Conservation (phyloP, 2,329 filamentous ascomycete species). For the Orbilia quercus region DNA sequence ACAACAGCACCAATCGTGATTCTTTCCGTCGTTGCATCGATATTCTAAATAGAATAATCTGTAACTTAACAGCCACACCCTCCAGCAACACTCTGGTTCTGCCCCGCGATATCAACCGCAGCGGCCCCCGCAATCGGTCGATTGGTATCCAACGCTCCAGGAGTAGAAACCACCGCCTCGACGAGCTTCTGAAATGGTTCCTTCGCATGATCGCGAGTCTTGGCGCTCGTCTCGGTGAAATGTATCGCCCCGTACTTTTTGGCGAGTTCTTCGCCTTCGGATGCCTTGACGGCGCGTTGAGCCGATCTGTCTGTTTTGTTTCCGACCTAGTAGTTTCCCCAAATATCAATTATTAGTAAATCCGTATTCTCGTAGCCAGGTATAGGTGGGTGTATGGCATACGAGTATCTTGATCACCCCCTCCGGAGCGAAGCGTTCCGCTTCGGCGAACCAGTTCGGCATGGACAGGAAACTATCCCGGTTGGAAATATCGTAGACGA, state of each 20-base stretch:
- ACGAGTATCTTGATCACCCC: conserved; percentile 68
- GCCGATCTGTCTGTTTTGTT: conserved; percentile 68
- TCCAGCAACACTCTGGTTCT: conserved; percentile 32
- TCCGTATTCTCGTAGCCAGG: no score
- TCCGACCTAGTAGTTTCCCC: conserved; percentile 63
- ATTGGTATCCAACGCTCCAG: conserved; percentile 64
- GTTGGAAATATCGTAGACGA: conserved; percentile 68
- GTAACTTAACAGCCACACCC: conserved; percentile 59
- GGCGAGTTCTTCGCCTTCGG: conserved; percentile 67
- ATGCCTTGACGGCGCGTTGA: conserved; percentile 65
- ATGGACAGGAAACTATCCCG: conserved; percentile 68
- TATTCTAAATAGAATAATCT: background rate
- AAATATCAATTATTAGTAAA: no score
- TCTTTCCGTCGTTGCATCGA: background rate
- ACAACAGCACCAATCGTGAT: conserved; percentile 14
- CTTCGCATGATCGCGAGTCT: conserved; percentile 68
- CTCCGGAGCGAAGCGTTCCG: conserved; percentile 66
- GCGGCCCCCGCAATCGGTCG: conserved; percentile 27
- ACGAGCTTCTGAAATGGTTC: conserved; percentile 69
- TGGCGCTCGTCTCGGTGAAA: conserved; percentile 70
- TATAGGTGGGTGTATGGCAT: conserved; percentile 53
- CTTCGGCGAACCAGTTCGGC: conserved; percentile 70
- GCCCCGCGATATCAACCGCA: conserved; percentile 59
- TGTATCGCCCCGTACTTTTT: conserved; percentile 64
- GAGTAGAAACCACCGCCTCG: conserved; percentile 66